Evolutionary conservation across 1,284 basidiomycete species (phyloP), one percentile per base, ranked within the genome.

Genomic region (Rhodofomes roseus): DNA sequence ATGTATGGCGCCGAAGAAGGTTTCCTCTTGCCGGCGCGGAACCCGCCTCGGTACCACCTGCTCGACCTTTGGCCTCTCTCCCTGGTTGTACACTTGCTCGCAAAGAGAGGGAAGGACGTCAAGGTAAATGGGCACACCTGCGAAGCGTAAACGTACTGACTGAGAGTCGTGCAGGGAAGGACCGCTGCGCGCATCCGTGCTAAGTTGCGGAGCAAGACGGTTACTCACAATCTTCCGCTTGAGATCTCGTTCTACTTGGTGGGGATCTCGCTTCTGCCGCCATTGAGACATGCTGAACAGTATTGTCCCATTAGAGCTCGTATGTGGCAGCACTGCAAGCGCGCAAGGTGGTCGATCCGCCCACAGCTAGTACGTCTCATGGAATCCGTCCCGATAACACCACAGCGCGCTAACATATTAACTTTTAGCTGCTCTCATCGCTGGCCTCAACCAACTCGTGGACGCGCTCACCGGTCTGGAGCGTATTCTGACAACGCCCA

Each of bases 181-280:
- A 85, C 81, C 66, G 84, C 79, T 2, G 84, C 82, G 23, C 75
- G 74, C 59, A 64, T 82, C 53, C 74, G 84, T 44, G 84, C 84
- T 8, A 78, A 77, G 69, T 71, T 83, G 68, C 70, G 73, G 46
- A 73, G 74, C 57, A 73, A 75, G 61, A 70, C 77, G 7, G 76
- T 81, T 20, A 84, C 83, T 43, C 86, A 87, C 61, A 90, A 90
- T 69, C 71, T 91, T 39, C 90, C 90, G 0, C 73, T 91, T 55
- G 90, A 91, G 73, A 81, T 92, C 57, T 86, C 84, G 8, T 73
- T 91, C 60, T 92, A 90, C 72, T 75, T 92, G 69, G 87, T 88
- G 59, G 39, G 84, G 73, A 2, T 50, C 34, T 14, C 40, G 22
- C 29, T 61, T 54, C 39, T 12, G 20, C 11, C 37, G 48, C 14